Evolutionary conservation across 495 filamentous ascomycete species (phyloP).

Genomic region (Opeltia flavorubescens): DNA sequence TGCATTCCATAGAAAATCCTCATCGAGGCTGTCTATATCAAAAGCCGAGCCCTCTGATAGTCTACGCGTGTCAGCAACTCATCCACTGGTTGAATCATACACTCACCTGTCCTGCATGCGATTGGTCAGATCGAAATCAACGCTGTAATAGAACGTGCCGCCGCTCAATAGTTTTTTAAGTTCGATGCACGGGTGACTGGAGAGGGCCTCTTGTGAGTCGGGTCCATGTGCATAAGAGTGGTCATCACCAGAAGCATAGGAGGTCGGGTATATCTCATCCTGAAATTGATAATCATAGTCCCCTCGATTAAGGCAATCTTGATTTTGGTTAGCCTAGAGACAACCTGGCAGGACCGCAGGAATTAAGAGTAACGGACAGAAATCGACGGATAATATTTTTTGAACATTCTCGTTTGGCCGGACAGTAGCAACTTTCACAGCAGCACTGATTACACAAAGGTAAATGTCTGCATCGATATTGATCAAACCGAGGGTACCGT

Average conservation of each 20-base stretch:
- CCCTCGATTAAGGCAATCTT: constrained; percentile 70
- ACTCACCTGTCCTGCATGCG: constrained; percentile 77
- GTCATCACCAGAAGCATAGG: constrained; percentile 33
- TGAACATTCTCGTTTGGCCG: constrained; percentile 79
- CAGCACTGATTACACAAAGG: constrained; percentile 73
- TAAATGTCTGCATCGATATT: constrained; percentile 79
- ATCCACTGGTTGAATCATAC: neutral
- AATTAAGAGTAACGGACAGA: constrained; percentile 38
- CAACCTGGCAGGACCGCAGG: neutral
- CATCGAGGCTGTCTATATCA: constrained; percentile 72
- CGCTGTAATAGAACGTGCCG: constrained; percentile 96
- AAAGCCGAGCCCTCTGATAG: constrained; percentile 42
- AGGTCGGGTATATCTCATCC: constrained; percentile 43
- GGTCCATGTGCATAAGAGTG: constrained; percentile 36
- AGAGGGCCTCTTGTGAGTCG: constrained; percentile 47
- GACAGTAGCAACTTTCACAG: constrained; percentile 63
- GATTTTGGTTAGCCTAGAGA: neutral
- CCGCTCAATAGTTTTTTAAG: constrained; percentile 82
- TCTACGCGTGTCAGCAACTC: constrained; percentile 18
- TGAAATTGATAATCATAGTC: constrained; percentile 63
- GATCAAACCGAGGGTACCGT: constrained; percentile 83
- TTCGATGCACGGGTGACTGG: constrained; percentile 80
- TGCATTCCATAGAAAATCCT: constrained; percentile 89
- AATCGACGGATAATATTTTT: constrained; percentile 75
- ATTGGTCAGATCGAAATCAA: constrained; percentile 92